phyloP scores from a whole-genome alignment of 371 early-diverging fungal species.

The Rhizopus delemar region DNA sequence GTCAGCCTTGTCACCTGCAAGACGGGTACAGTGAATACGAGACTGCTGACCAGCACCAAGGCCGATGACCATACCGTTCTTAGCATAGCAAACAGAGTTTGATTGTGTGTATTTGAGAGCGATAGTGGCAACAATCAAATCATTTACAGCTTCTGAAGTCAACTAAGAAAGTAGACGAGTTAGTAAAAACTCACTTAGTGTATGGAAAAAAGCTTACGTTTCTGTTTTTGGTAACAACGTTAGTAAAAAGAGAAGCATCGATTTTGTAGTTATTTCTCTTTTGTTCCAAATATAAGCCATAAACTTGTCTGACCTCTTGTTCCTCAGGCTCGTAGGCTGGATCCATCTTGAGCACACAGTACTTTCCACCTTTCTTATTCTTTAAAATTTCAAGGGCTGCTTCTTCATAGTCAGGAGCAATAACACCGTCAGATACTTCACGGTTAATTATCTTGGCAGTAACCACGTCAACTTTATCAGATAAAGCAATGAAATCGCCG shows the following conservation, averaged over 20 bases:
- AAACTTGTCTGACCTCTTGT: constrained; percentile 91
- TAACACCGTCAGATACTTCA: constrained; percentile 96
- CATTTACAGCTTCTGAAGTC: constrained; percentile 72
- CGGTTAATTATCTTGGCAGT: constrained; percentile 95
- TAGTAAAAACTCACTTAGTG: not conserved
- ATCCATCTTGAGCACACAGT: constrained; percentile 93
- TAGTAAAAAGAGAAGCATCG: constrained; percentile 71
- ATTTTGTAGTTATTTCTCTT: constrained; percentile 85
- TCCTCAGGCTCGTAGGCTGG: constrained; percentile 82
- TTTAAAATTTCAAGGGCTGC: constrained; percentile 89
- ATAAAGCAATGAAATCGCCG: constrained; percentile 96
- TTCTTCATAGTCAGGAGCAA: constrained; percentile 88
- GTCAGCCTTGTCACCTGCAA: constrained; percentile 98
- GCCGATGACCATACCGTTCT: constrained; percentile 97
- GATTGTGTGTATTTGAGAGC: constrained; percentile 97
- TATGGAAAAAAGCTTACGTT: constrained; percentile 38
- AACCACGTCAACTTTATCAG: constrained; percentile 83
- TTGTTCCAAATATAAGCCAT: constrained; percentile 90
- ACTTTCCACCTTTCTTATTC: constrained; percentile 97
- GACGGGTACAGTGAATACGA: constrained; percentile 95
- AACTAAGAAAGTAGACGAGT: constrained; percentile 37
- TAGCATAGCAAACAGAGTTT: constrained; percentile 97
- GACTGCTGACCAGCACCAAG: constrained; percentile 98
- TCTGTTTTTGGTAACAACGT: constrained; percentile 82
- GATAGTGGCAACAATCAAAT: constrained; percentile 94